Conservation (phyloP, 495 filamentous ascomycete genomes). For the Immersiella caudata region DNA sequence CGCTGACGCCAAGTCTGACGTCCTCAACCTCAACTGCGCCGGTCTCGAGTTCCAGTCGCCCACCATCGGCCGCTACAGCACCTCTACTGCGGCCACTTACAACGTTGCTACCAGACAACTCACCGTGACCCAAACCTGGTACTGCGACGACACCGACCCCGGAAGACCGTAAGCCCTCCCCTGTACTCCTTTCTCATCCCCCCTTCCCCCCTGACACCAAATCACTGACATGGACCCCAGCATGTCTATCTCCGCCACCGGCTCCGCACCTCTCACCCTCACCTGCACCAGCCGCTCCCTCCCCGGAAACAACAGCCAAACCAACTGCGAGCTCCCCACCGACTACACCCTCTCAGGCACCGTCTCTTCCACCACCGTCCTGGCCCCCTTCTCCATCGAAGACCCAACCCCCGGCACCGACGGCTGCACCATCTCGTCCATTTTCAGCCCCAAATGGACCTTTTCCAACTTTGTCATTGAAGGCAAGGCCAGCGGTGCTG, state of each 20-base stretch:
- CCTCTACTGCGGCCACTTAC: conserved; percentile 26
- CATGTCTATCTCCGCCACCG: conserved; percentile 25
- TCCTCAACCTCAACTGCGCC: conserved; percentile 21
- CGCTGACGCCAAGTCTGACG: neutral
- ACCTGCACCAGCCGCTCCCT: conserved; percentile 4
- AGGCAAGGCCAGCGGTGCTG: neutral
- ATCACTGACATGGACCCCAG: neutral
- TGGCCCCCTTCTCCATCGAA: conserved; percentile 33
- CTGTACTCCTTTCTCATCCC: neutral
- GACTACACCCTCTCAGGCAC: conserved; percentile 21
- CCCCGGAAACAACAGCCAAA: neutral
- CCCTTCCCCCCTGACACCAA: no score
- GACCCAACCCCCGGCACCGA: conserved; percentile 29
- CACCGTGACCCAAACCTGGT: conserved; percentile 37
- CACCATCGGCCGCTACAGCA: conserved; percentile 22
- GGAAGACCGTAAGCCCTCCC: conserved; percentile 32
- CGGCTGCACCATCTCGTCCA: conserved; percentile 35
- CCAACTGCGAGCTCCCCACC: conserved; percentile 4
- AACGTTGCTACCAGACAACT: conserved; percentile 24
- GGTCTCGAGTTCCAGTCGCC: conserved; percentile 28
- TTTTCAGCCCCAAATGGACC: conserved; percentile 32
- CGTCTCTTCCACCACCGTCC: conserved; percentile 7
- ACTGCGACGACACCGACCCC: conserved; percentile 34
- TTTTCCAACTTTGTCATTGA: conserved; percentile 29
- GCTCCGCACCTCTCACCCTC: conserved; percentile 15